Percentiles rank a stretch among this genome's conserved stretches.
Conservation (phyloP, 2,329 filamentous ascomycete genomes). For the Pochonia chlamydosporia region DNA sequence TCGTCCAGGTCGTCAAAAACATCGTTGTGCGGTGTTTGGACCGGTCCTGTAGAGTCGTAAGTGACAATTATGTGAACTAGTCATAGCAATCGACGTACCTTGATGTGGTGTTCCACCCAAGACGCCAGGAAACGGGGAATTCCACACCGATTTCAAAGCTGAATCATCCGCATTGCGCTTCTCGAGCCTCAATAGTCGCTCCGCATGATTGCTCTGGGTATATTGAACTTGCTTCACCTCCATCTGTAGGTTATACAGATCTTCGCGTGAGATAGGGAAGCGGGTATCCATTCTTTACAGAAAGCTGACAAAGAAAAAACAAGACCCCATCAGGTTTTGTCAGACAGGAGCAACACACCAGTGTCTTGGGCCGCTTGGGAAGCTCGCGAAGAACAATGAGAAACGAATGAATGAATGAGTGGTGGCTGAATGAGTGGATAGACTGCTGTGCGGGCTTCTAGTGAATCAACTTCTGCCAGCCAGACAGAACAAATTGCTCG, state of each 20-base stretch:
- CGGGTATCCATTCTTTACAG: conserved; percentile 57
- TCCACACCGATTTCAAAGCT: conserved; percentile 81
- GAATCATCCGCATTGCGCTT: conserved; percentile 63
- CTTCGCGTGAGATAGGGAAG: conserved; percentile 54
- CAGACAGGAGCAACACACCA: neutral
- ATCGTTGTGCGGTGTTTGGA: conserved; percentile 74
- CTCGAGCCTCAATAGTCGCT: conserved; percentile 56
- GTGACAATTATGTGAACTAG: neutral
- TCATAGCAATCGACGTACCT: conserved; percentile 43
- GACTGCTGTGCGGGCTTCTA: neutral
- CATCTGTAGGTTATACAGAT: conserved; percentile 64
- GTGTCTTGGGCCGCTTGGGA: neutral
- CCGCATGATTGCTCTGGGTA: conserved; percentile 56
- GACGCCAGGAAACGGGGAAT: conserved; percentile 85
- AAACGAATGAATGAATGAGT: too few species aligned
- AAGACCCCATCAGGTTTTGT: neutral
- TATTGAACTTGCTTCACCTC: conserved; percentile 63
- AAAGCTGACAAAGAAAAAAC: neutral
- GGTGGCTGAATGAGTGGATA: neutral
- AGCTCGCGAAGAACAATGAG: neutral
- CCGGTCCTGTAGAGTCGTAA: conserved; percentile 51
- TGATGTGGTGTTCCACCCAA: conserved; percentile 79
- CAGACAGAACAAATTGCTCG: neutral
- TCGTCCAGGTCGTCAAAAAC: conserved; percentile 89
- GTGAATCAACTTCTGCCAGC: neutral